phyloP scores from a whole-genome alignment of 495 filamentous ascomycete species.

The Neurospora africana region DNA sequence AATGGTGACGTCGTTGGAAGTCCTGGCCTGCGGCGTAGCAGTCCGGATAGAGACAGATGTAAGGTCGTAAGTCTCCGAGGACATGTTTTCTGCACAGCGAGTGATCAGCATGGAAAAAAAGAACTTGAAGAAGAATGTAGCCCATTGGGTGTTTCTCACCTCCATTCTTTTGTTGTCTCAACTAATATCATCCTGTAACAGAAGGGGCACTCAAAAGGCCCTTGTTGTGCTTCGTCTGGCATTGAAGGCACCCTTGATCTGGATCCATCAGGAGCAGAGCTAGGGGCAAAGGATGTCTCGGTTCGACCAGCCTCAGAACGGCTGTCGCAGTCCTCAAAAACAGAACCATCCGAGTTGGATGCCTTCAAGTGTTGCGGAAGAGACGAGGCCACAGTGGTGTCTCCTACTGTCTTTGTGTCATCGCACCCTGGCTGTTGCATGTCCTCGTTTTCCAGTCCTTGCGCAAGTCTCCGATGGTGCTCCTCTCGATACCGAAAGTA shows the following conservation, averaged over 20 bases:
- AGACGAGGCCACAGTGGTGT: conserved; percentile 11
- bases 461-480: conserved; percentile 28
- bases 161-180: conserved; percentile 22
- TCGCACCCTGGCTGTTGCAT: background rate
- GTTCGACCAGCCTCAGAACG: conserved; percentile 11
- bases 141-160: too few relatives aligned
- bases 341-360: background rate
- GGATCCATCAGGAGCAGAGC: background rate
- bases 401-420: background rate
- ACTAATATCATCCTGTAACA: conserved; percentile 23
- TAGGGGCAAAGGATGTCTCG: conserved; percentile 10
- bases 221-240: conserved; percentile 5
- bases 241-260: conserved; percentile 9
- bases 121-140: too few relatives aligned
- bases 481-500: conserved; percentile 32
- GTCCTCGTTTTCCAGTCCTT: conserved; percentile 6
- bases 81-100: conserved; percentile 18
- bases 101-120: too few relatives aligned
- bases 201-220: conserved; percentile 28
- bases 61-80: conserved; percentile 22
- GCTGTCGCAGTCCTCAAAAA: conserved; percentile 2
- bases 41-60: conserved; percentile 16
- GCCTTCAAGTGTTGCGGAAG: conserved; percentile 4
- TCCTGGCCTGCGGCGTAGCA: conserved; percentile 4
- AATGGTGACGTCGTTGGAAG: conserved; percentile 6